Evolutionary conservation across 2,329 filamentous ascomycete genomes (phyloP), one percentile per base, ranked within the genome.

Genomic region (Diatrype stigma): DNA sequence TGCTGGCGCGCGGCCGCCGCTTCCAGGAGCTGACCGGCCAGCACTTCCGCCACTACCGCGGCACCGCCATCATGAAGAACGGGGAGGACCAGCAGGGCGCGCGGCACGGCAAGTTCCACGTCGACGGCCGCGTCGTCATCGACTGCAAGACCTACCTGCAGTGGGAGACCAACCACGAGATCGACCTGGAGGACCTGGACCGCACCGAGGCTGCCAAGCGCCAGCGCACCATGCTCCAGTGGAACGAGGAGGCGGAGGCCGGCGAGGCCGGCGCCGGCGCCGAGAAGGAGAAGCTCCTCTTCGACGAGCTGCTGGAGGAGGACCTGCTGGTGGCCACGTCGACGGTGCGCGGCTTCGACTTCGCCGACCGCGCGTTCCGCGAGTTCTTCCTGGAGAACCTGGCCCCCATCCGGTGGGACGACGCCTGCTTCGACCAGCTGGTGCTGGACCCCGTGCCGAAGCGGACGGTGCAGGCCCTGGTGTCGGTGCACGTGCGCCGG

Each of bases 21-120:
- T 68, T 67, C 46, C 61, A 65, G 56, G 50, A 54, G 8, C 53
- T 63, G 30, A 56, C 60, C 17, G 67, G 67, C 16, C 62, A 64
- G 47, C 60, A 67, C 45, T 67, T 68, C 53, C 59, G 63, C 56
- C 59, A 68, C 26, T 70, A 68, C 53, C 60, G 52, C 23, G 67
- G 63, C 17, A 52, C 61, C 1, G 60, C 56, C 4, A 30, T 60
- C 19, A 54, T 53, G 52, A 47, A 23, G 42, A 42, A 23, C 21
- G 38, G 16, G 2, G 4, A 21, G n/a, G 37, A 42, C 17, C 8
- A 42, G 6, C 2, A 50, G 28, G n/a, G n/a, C n/a, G n/a, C n/a
- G n/a, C n/a, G n/a, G 11, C 49, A 46, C 16, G 62, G 58, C 26
- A 57, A 58, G 12, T 58, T 46, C 49, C 61, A 65, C 52, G 56